Evolutionary conservation across 139 green algal genomes (phyloP), one percentile per base, ranked within the genome.

Genomic region (Edaphochlamys debaryana): DNA sequence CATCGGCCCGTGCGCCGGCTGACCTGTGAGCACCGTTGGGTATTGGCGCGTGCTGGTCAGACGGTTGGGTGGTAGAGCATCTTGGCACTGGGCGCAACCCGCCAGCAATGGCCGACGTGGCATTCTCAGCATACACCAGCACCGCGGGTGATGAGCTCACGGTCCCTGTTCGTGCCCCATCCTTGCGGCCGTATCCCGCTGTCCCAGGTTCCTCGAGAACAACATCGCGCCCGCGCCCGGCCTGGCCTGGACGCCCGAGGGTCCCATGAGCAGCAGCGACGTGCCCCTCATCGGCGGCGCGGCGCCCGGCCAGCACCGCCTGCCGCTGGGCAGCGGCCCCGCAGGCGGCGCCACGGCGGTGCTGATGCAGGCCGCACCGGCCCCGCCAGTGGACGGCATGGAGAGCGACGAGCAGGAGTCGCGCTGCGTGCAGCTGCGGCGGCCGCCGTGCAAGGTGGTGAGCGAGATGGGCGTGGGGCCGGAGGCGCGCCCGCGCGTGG

Each of bases 341-440:
- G 45, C 45, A 13, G 45, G 11, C 11, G 45, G 9, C 11, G 45
- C 45, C 45, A 9, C 52, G 68, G 37, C 27, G 68, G 23, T 23
- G 68, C 5, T 19, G 40, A 17, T 60, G 68, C 40, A 40, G 29
- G 4, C 34, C 19, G 2, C 68, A 19, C 40, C 68, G 68, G 23
- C 56, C n/a, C 3, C 25, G 67, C 67, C 40, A 37, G 72, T 69
- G 52, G 72, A 80, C 32, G 72, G 72, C 22, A 27, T 80, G 25
- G 72, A 80, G 25, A 69, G 72, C 54, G 54, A 56, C 30, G 54
- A 20, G 37, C 54, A 69, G 56, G 74, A 80, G 30, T 38, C 42
- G 2, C 58, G 74, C 20, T 71, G 38, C 5, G 74, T 80, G 30
- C 74, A 80, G 58, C 74, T 80, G 58, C 74, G 74, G 1, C 74